phyloP scores from a whole-genome alignment of 331 rosid genomes.

The Pyracantha coccinea region DNA sequence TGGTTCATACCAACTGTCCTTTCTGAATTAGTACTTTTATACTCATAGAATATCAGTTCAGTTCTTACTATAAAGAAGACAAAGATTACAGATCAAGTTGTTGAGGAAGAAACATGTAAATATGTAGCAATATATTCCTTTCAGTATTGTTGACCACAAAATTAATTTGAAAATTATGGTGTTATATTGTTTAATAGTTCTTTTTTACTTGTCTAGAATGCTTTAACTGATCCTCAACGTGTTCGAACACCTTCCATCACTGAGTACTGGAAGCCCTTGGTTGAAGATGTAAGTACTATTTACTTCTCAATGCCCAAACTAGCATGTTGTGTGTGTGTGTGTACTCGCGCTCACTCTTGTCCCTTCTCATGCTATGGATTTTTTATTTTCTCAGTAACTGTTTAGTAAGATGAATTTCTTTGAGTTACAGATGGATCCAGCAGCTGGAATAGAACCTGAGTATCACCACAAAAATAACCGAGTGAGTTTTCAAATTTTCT shows the following conservation, averaged over 20 bases:
- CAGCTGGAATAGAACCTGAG: constrained; percentile 92
- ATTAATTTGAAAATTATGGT: not conserved
- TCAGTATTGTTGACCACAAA: not conserved
- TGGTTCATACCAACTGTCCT: not conserved
- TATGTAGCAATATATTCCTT: not conserved
- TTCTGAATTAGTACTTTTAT: not conserved
- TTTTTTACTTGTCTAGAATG: constrained; percentile 51
- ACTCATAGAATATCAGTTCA: not conserved
- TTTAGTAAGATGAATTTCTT: constrained; percentile 3
- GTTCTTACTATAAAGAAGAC: not conserved
- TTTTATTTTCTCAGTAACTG: constrained; percentile 1
- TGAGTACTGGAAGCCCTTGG: constrained; percentile 95
- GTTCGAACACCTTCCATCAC: constrained; percentile 79
- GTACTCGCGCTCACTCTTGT: not conserved
- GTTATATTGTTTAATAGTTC: not conserved
- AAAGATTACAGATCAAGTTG: not conserved
- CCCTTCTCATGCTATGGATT: not conserved
- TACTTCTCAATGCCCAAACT: constrained; percentile 11
- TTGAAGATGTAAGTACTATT: constrained; percentile 75
- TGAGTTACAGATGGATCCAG: constrained; percentile 68
- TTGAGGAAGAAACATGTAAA: not conserved
- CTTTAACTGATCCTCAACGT: constrained; percentile 90
- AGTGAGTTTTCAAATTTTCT: constrained; percentile 31
- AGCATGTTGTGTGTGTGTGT: not conserved
- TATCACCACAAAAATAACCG: constrained; percentile 85